Base-by-base conservation (phyloP, 1,284 basidiomycete genomes). In the Puccinia hordei region DNA sequence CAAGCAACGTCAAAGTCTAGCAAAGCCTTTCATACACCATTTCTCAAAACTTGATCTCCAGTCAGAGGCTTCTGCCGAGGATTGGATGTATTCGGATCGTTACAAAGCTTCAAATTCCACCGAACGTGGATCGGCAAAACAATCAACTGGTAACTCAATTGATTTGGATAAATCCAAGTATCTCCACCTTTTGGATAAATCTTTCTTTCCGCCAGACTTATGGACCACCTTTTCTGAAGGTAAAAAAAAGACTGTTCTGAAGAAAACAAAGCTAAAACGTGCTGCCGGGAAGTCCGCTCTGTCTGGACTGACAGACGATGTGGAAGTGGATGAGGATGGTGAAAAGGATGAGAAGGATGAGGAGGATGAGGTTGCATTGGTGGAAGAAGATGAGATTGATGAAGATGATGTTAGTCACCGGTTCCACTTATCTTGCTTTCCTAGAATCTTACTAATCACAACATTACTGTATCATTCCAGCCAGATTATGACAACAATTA, bases 401-500 rank as follows among this genome's bases (percentile, higher is more conserved):
- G 73, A 75, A 75, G 74, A 77, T 30, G 74, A 77, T 77, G 74
- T 77, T 49, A 68, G 74, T 77, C 5, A n/a, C 55, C n/a, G 27
- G 15, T 19, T 19, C 55, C 24, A 24, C n/a, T 49, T 8, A 19
- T 13, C n/a, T 35, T 46, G 30, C 15, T 17, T 59, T 3, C 27
- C 12, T n/a, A 8, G 9, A 61, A 13, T 30, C 2, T 75, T 63
- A 19, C 22, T 46, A 24, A 75, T 33, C 17, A 38, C 44, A 33
- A 44, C 38, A 65, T 61, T 24, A 1, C 38, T 68, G 12, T 30
- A 12, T 19, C 4, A 55, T 68, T 17, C 15, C 35, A 77, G 74
- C 74, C 74, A 22, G 74, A 77, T 68, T 77, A 77, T 57, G 74
- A 77, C 41, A 77, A 77, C 49, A 77, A 77, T 44, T 77, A 77